These are phyloP conservation scores for Rhodotorula sp. DNA, from an alignment of 1,284 basidiomycete species.

Conservation along the genomic window DNA sequence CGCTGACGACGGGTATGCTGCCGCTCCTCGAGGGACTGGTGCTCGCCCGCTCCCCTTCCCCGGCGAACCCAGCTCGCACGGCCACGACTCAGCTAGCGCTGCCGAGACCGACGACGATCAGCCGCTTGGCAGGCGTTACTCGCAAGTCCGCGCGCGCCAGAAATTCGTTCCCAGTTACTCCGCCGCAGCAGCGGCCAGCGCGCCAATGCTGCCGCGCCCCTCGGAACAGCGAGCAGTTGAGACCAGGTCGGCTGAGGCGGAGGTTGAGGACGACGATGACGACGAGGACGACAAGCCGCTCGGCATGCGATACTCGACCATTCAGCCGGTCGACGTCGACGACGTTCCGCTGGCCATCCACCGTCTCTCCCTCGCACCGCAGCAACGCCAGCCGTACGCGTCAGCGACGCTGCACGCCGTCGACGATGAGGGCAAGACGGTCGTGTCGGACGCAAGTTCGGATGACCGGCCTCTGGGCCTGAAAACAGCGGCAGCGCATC, in stretches of 20 bases:
- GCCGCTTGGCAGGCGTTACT: slow-evolving; percentile 8
- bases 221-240: too few relatives aligned
- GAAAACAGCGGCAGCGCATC: slow-evolving; percentile 3
- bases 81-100: slow-evolving; percentile 6
- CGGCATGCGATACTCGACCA: slow-evolving; percentile 7
- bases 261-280: background rate
- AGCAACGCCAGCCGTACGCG: background rate
- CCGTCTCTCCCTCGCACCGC: slow-evolving; percentile 24
- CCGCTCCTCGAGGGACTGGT: background rate
- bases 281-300: slow-evolving; percentile 11
- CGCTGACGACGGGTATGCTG: background rate
- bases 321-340: slow-evolving; percentile 12
- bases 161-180: too few relatives aligned
- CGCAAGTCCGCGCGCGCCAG: background rate
- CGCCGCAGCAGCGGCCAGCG: background rate
- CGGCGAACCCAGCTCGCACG: slow-evolving; percentile 21
- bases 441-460: slow-evolving; percentile 13
- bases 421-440: slow-evolving; percentile 25
- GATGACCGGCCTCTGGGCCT: slow-evolving; percentile 37
- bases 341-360: slow-evolving; percentile 34
- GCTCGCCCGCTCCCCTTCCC: slow-evolving; percentile 12
- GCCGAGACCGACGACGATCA: slow-evolving; percentile 10
- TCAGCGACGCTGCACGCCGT: slow-evolving; percentile 6
- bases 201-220: background rate
- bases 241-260: background rate